These are phyloP conservation scores for Castanospermum australe DNA, from an alignment of 306 rosid genomes.

Conservation along the genomic window DNA sequence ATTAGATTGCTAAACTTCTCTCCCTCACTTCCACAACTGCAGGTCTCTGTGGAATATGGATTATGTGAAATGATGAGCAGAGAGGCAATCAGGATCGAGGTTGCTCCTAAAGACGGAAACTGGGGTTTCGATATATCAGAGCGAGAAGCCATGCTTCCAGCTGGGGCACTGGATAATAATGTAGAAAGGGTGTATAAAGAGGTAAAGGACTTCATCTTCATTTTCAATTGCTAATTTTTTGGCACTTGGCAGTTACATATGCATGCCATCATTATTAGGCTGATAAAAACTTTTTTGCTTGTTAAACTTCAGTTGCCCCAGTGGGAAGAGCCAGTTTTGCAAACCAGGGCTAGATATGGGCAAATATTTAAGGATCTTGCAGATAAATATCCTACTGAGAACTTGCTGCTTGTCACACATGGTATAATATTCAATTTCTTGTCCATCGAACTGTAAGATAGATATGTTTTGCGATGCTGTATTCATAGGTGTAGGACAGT, in stretches of 20 bases:
- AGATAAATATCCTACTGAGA: conserved; percentile 63
- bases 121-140: conserved; percentile 73
- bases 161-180: conserved; percentile 64
- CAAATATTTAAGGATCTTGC: conserved; percentile 68
- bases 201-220: conserved; percentile 38
- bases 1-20: background rate
- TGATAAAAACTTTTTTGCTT: conserved; percentile 4
- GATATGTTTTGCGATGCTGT: background rate
- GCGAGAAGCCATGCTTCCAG: conserved; percentile 71
- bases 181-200: conserved; percentile 60
- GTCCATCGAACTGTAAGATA: background rate
- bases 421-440: conserved; percentile 42
- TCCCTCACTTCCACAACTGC: conserved; percentile 11
- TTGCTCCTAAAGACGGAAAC: conserved; percentile 68
- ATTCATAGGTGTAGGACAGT: background rate
- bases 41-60: conserved; percentile 86
- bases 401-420: conserved; percentile 90
- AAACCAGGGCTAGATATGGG: conserved; percentile 59
- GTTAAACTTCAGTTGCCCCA: conserved; percentile 60
- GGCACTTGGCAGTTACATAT: background rate
- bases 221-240: background rate
- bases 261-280: background rate
- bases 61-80: conserved; percentile 80
- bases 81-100: conserved; percentile 50
- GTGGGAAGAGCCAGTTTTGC: conserved; percentile 56